Evolutionary conservation across 2,329 filamentous ascomycete species (phyloP).

Genomic region (Trichoderma koningii): DNA sequence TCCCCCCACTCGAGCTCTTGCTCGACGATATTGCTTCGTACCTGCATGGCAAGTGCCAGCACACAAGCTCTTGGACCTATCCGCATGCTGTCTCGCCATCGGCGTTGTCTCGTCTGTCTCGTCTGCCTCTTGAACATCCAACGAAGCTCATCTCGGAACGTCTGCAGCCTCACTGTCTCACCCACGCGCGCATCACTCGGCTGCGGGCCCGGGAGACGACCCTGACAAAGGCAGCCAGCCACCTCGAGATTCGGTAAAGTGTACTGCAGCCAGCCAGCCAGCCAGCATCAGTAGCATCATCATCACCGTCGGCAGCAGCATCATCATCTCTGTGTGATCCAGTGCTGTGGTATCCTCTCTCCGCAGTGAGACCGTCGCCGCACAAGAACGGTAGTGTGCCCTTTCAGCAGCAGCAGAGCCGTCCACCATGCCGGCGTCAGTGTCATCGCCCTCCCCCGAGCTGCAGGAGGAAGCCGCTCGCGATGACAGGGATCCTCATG

Average conservation of each 20-base stretch:
- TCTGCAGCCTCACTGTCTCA: conserved; percentile 3
- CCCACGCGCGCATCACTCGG: neutral
- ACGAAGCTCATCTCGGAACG: neutral
- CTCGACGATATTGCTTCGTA: neutral
- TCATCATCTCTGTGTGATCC: neutral
- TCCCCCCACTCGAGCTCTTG: conserved; percentile 14
- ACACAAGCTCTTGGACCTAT: neutral
- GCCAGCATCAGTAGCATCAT: neutral
- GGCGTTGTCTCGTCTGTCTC: conserved; percentile 6
- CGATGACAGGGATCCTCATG: neutral
- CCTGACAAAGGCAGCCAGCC: neutral
- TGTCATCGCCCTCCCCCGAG: neutral
- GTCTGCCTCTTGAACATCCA: conserved; percentile 4
- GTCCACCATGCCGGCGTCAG: neutral
- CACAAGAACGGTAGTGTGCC: neutral
- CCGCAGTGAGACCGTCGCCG: neutral
- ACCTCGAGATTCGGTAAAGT: no score
- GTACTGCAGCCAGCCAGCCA: neutral
- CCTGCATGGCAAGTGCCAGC: conserved; percentile 22
- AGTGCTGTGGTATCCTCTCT: no score
- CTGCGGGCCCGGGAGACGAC: no score
- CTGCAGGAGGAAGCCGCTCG: neutral
- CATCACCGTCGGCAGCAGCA: neutral
- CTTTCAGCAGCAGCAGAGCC: neutral
- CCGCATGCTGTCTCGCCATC: neutral